Percentiles rank a stretch among this genome's conserved stretches.
phyloP scores from a whole-genome alignment of 2,329 filamentous ascomycete species.

The Botrytis fabae region DNA sequence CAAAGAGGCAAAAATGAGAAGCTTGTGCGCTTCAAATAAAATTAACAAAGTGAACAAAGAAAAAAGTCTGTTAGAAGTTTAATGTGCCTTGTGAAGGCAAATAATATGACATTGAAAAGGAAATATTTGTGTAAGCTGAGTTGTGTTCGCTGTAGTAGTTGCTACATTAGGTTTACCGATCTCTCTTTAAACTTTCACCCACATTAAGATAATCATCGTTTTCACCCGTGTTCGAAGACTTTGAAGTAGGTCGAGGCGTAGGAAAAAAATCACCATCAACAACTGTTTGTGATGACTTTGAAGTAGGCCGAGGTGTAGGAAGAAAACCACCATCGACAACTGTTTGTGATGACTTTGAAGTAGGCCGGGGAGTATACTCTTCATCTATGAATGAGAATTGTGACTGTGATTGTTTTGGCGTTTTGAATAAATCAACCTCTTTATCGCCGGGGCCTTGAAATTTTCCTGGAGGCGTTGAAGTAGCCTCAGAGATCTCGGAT shows the following conservation, averaged over 20 bases:
- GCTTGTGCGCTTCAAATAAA: not conserved
- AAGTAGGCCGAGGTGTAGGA: conserved; percentile 14
- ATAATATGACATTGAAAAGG: conserved; percentile 22
- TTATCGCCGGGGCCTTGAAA: conserved; percentile 30
- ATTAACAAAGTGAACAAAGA: conserved; percentile 10
- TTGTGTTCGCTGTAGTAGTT: not conserved
- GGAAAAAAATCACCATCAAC: not conserved
- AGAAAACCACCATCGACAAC: not conserved
- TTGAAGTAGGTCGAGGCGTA: conserved; percentile 15
- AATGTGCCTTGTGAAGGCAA: conserved; percentile 15
- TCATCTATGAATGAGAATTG: conserved; percentile 22
- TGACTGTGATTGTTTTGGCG: conserved; percentile 33
- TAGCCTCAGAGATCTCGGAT: conserved; percentile 34
- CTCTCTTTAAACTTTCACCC: not conserved
- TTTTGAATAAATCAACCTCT: conserved; percentile 36
- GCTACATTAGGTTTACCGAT: not conserved
- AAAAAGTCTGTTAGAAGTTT: conserved; percentile 8
- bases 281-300: not conserved
- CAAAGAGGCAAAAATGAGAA: not conserved
- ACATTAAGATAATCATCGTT: conserved; percentile 7
- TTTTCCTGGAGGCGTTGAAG: conserved; percentile 36
- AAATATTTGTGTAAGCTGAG: not conserved
- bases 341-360: not conserved
- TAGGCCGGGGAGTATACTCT: conserved; percentile 16
- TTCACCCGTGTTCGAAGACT: not conserved